These are phyloP conservation scores for Fraxinus baroniana DNA, from an alignment of 305 asterid species.

Conservation along the genomic window DNA sequence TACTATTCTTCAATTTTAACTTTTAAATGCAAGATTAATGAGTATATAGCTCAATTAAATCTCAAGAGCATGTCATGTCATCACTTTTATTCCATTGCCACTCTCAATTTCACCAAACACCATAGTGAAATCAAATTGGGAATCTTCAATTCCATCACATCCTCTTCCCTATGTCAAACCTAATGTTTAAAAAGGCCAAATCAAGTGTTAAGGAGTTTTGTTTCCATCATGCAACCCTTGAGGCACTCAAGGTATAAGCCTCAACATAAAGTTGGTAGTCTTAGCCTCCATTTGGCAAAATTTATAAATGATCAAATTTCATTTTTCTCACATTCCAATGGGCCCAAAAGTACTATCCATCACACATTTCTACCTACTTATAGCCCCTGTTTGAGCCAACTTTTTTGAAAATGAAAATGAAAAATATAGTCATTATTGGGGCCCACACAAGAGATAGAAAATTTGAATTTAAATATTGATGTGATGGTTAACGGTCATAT, in stretches of 20 bases:
- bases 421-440: too few species aligned
- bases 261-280: not conserved
- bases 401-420: too few species aligned
- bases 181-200: not conserved
- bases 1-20: not conserved
- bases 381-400: not conserved
- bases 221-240: not conserved
- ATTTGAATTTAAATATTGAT: too few species aligned
- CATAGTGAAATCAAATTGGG: not conserved
- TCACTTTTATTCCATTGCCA: not conserved
- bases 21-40: not conserved
- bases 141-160: not conserved
- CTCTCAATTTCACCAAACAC: not conserved
- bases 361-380: not conserved
- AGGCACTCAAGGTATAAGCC: not conserved
- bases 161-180: conserved; percentile 4
- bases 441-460: too few species aligned
- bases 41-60: not conserved
- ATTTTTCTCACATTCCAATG: not conserved
- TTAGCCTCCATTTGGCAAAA: not conserved
- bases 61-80: not conserved
- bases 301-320: not conserved
- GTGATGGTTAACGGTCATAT: too few species aligned
- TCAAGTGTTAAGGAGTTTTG: not conserved
- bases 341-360: not conserved